These are phyloP conservation scores for Candida sanyaensis DNA, from an alignment of 1,139 yeast genomes.

Conservation along the genomic window DNA sequence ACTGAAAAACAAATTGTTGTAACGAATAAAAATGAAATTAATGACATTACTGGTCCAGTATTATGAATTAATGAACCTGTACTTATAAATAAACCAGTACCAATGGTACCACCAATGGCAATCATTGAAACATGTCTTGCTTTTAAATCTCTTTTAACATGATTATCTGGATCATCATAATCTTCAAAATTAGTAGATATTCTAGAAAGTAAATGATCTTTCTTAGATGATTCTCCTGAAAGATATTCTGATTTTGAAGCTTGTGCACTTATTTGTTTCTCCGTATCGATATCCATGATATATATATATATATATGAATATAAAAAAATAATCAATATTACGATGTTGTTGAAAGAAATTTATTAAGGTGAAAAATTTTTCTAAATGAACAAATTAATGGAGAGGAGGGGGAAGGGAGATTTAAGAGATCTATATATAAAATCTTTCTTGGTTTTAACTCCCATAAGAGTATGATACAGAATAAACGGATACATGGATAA, in stretches of 20 bases:
- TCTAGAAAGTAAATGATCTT: background rate
- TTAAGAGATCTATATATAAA: too few relatives aligned
- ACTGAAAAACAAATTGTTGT: slow-evolving; percentile 65
- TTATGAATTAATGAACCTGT: slow-evolving; percentile 1
- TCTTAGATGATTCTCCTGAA: background rate
- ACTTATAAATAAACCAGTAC: slow-evolving; percentile 50
- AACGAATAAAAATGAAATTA: slow-evolving; percentile 66
- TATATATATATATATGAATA: too few relatives aligned
- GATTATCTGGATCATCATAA: slow-evolving; percentile 11
- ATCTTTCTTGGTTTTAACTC: too few relatives aligned
- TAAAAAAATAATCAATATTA: too few relatives aligned
- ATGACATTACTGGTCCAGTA: slow-evolving; percentile 75
- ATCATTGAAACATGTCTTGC: slow-evolving; percentile 73
- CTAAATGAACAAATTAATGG: too few relatives aligned
- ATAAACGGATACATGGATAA: too few relatives aligned
- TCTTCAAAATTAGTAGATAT: background rate
- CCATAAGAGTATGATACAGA: too few relatives aligned
- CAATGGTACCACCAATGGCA: slow-evolving; percentile 56
- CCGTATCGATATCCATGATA: background rate
- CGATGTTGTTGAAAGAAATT: too few relatives aligned
- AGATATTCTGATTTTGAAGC: background rate
- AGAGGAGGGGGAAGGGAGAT: too few relatives aligned
- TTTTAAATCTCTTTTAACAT: slow-evolving; percentile 43
- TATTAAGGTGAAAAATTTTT: too few relatives aligned
- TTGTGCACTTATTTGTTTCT: background rate